Evolutionary conservation across 73 alveolate species (phyloP).

Genomic region (Symbiodinium natans): DNA sequence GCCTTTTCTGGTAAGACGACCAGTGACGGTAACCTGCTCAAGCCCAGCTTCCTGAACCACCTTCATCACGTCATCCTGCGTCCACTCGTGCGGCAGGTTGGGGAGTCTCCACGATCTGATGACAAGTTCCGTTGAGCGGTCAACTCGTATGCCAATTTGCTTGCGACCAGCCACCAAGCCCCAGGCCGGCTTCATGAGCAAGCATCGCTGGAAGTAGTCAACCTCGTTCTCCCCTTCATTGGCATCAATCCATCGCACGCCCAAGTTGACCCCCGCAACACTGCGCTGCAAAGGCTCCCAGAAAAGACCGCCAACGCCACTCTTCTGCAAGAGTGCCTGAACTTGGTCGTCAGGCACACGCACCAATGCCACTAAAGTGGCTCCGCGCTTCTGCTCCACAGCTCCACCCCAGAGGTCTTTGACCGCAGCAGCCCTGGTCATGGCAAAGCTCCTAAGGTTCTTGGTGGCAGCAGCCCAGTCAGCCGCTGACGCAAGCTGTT

Average conservation of each 20-base stretch:
- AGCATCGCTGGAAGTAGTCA: neutral
- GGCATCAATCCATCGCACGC: neutral
- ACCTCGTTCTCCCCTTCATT: neutral
- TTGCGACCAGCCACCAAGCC: neutral
- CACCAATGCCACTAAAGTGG: neutral
- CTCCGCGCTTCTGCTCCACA: neutral
- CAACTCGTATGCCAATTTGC: neutral
- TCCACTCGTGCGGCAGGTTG: neutral
- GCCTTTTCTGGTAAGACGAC: neutral
- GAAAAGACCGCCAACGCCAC: neutral
- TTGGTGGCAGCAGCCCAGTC: neutral
- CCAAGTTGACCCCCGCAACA: neutral
- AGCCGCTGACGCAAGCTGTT: neutral
- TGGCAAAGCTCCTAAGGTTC: neutral
- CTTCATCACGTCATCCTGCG: neutral
- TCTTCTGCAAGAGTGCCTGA: neutral
- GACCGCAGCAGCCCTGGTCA: neutral
- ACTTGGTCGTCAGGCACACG: neutral
- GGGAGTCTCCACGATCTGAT: neutral
- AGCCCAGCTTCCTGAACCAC: neutral
- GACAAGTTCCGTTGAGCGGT: neutral
- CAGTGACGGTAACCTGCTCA: neutral
- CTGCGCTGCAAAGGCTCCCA: neutral
- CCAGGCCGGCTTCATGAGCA: neutral
- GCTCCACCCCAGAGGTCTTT: neutral